Conservation (phyloP, 1,284 basidiomycete species). For the Leccinum pachyderme region DNA sequence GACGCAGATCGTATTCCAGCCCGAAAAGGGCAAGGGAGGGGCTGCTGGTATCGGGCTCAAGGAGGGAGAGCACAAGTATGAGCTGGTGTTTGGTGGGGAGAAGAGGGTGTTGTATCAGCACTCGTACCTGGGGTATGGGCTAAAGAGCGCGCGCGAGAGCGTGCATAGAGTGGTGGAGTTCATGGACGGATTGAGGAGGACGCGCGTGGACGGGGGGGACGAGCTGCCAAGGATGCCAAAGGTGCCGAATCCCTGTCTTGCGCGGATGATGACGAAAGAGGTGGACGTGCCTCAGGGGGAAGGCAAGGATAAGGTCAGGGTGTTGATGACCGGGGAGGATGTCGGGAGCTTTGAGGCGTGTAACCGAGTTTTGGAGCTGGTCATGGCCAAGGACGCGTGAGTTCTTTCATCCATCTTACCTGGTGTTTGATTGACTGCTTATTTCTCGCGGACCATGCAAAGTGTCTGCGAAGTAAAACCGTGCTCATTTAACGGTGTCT, state of each 20-base stretch:
- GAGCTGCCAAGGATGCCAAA: slow-evolving; percentile 12
- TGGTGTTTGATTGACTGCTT: neutral
- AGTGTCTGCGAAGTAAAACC: slow-evolving; percentile 88
- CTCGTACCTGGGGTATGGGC: slow-evolving; percentile 93
- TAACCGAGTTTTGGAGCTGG: slow-evolving; percentile 81
- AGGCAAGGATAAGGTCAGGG: slow-evolving; percentile 48
- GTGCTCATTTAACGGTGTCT: slow-evolving; percentile 96
- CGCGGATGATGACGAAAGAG: slow-evolving; percentile 58
- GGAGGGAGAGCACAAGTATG: slow-evolving; percentile 94
- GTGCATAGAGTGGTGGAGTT: slow-evolving; percentile 92
- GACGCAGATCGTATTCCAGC: slow-evolving; percentile 98
- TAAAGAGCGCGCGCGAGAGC: slow-evolving; percentile 86
- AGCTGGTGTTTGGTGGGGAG: slow-evolving; percentile 73
- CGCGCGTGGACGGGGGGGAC: slow-evolving; percentile 10
- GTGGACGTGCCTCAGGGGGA: slow-evolving; percentile 73
- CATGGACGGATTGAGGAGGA: slow-evolving; percentile 56
- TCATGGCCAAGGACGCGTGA: slow-evolving; percentile 94
- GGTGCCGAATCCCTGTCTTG: slow-evolving; percentile 77
- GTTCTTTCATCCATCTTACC: slow-evolving; percentile 33
- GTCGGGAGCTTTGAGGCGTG: slow-evolving; percentile 87
- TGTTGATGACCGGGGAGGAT: slow-evolving; percentile 80
- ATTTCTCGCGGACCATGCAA: neutral
- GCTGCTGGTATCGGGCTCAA: slow-evolving; percentile 52
- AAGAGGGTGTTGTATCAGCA: slow-evolving; percentile 86
- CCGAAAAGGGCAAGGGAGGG: slow-evolving; percentile 46